phyloP scores from a whole-genome alignment of 2,329 filamentous ascomycete genomes.

The Cercospora citrullina region DNA sequence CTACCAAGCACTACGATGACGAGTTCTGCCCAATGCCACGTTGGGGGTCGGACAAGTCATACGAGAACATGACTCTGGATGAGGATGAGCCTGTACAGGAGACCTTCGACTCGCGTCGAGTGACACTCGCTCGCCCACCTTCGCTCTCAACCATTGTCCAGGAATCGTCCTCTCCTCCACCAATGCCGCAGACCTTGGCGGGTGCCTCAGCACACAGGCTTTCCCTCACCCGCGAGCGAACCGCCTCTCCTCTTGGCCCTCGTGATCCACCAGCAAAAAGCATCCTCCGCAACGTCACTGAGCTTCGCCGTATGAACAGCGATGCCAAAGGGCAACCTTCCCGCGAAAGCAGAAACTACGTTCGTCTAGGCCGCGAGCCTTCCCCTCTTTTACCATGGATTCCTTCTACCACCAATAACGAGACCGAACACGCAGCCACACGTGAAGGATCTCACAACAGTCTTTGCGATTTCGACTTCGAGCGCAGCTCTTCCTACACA shows the following conservation, averaged over 20 bases:
- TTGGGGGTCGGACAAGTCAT: slow-evolving; percentile 14
- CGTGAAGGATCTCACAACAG: slow-evolving; percentile 16
- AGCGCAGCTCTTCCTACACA: slow-evolving; percentile 22
- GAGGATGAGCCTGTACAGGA: not conserved
- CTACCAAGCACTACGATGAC: slow-evolving; percentile 20
- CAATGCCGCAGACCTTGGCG: slow-evolving; percentile 8
- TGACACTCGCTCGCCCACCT: slow-evolving; percentile 20
- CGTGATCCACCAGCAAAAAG: slow-evolving; percentile 41
- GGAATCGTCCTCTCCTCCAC: slow-evolving; percentile 21
- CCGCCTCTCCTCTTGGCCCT: slow-evolving; percentile 30
- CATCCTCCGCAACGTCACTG: slow-evolving; percentile 43
- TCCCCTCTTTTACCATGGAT: slow-evolving; percentile 38
- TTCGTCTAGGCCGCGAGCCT: slow-evolving; percentile 45
- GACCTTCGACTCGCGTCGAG: slow-evolving; percentile 14
- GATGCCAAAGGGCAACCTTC: slow-evolving; percentile 34
- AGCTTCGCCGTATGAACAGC: slow-evolving; percentile 48
- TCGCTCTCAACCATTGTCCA: slow-evolving; percentile 25
- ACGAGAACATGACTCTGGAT: slow-evolving; percentile 8
- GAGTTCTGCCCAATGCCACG: slow-evolving; percentile 16
- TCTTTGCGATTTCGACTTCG: slow-evolving; percentile 30
- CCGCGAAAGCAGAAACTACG: slow-evolving; percentile 41
- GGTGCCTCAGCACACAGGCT: slow-evolving; percentile 8
- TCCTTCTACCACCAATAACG: slow-evolving; percentile 13
- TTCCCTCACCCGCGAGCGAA: not conserved
- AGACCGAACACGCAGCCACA: slow-evolving; percentile 1